A percentile compares a stretch with the other conserved stretches of the same genome.
phyloP scores from a whole-genome alignment of 2,329 filamentous ascomycete genomes.

The Grosmannia penicillata region DNA sequence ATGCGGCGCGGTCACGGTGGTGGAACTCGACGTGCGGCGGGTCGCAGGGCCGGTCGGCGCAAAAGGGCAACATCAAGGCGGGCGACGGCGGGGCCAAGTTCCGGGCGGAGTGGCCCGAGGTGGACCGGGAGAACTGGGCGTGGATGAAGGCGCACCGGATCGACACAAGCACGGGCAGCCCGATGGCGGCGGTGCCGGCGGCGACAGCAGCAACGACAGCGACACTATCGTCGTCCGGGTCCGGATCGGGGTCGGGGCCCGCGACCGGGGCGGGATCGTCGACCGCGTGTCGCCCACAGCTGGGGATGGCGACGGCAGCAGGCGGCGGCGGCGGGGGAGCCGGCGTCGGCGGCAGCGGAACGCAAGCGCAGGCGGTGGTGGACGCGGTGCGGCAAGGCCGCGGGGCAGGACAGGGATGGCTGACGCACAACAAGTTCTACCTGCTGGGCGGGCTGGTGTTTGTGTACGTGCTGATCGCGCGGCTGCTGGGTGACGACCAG shows the following conservation, averaged over 20 bases:
- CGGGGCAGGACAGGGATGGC: conserved; percentile 70
- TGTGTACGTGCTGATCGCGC: conserved; percentile 67
- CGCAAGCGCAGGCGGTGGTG: conserved; percentile 56
- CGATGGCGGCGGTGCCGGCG: conserved; percentile 30
- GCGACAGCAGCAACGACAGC: background rate
- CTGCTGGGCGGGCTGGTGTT: conserved; percentile 58
- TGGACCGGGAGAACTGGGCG: conserved; percentile 78
- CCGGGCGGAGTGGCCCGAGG: conserved; percentile 72
- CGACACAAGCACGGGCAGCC: conserved; percentile 59
- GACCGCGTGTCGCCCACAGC: conserved; percentile 30
- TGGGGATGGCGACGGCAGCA: conserved; percentile 38
- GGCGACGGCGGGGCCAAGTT: conserved; percentile 92
- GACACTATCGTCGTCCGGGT: background rate
- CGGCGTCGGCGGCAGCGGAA: conserved; percentile 42
- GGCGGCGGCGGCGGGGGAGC: conserved; percentile 18
- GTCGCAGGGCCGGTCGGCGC: conserved; percentile 40
- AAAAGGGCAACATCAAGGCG: conserved; percentile 71
- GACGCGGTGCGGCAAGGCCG: conserved; percentile 62
- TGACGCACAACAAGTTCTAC: conserved; percentile 64
- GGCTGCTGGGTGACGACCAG: conserved; percentile 41
- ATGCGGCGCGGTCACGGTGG: conserved; percentile 71
- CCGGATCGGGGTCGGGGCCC: background rate
- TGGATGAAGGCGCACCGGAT: conserved; percentile 81
- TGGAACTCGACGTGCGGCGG: conserved; percentile 95
- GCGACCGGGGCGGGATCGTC: background rate